These are phyloP conservation scores for Solanum rostratum DNA, from an alignment of 257 asterid species.

Conservation along the genomic window DNA sequence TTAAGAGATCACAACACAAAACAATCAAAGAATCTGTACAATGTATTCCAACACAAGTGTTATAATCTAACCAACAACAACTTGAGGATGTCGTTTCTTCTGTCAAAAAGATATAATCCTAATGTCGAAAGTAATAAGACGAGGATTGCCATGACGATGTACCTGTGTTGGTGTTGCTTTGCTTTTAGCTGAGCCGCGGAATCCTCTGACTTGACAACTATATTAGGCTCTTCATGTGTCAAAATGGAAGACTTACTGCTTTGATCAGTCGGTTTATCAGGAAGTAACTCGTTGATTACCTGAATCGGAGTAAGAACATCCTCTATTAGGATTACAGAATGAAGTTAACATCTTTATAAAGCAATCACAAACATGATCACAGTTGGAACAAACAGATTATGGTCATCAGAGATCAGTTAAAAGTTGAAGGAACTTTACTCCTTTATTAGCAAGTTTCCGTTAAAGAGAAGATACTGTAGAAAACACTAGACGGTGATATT, in stretches of 20 bases:
- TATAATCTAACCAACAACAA: conserved; percentile 6
- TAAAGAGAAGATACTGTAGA: neutral
- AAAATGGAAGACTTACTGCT: conserved; percentile 10
- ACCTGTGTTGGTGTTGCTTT: conserved; percentile 11
- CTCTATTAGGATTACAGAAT: conserved; percentile 2
- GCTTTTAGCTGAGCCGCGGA: conserved; percentile 4
- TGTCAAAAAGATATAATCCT: conserved; percentile 26
- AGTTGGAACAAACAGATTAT: neutral
- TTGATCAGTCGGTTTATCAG: conserved; percentile 5
- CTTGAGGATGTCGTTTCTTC: neutral
- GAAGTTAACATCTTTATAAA: neutral
- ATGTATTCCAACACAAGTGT: neutral
- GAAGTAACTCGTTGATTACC: conserved; percentile 31
- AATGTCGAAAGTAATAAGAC: conserved; percentile 32
- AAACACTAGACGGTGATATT: neutral
- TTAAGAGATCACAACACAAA: neutral
- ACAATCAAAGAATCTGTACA: conserved; percentile 1
- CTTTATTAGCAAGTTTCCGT: neutral
- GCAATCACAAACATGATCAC: neutral
- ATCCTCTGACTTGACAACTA: conserved; percentile 10
- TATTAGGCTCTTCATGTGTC: conserved; percentile 1
- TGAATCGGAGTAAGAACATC: conserved; percentile 5
- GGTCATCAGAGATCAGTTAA: neutral
- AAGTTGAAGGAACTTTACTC: neutral
- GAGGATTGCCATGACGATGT: conserved; percentile 18